phyloP scores from a whole-genome alignment of 2,329 filamentous ascomycete species.

The Exophiala xenobiotica region DNA sequence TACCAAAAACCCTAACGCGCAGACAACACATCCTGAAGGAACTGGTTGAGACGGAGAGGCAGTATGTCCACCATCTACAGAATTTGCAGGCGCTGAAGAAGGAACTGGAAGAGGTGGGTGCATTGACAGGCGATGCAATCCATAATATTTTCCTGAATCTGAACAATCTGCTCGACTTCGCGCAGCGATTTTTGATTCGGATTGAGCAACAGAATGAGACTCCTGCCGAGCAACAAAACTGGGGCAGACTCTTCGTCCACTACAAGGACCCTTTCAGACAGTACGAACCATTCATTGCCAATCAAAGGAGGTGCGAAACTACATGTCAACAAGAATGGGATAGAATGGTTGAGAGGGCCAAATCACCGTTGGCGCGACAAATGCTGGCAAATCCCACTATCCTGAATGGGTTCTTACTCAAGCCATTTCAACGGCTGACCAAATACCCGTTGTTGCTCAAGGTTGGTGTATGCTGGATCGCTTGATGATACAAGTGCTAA shows the following conservation, averaged over 20 bases:
- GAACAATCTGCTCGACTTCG: conserved; percentile 91
- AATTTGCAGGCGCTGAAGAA: conserved; percentile 91
- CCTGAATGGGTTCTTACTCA: conserved; percentile 86
- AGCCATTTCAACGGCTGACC: conserved; percentile 91
- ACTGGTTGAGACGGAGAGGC: conserved; percentile 89
- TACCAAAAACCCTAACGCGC: conserved; percentile 58
- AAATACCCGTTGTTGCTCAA: conserved; percentile 91
- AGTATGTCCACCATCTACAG: conserved; percentile 96
- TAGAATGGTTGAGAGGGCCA: conserved; percentile 69
- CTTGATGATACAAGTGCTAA: conserved; percentile 3
- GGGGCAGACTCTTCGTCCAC: conserved; percentile 85
- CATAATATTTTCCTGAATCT: conserved; percentile 97
- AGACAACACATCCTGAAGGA: conserved; percentile 90
- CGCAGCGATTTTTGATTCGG: conserved; percentile 89
- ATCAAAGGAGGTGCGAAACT: conserved; percentile 85
- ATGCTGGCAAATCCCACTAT: conserved; percentile 87
- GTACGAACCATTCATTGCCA: conserved; percentile 96
- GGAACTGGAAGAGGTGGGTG: conserved; percentile 79
- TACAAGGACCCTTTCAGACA: conserved; percentile 87
- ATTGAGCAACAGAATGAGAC: conserved; percentile 93
- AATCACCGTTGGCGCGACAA: conserved; percentile 65
- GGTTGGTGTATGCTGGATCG: conserved; percentile 50
- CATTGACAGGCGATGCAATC: conserved; percentile 83
- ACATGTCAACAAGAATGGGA: conserved; percentile 83
- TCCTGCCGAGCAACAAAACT: conserved; percentile 74